A percentile compares a stretch with the other conserved stretches of the same genome.
phyloP scores from a whole-genome alignment of 2,329 filamentous ascomycete species.

The Ascochyta lentis region DNA sequence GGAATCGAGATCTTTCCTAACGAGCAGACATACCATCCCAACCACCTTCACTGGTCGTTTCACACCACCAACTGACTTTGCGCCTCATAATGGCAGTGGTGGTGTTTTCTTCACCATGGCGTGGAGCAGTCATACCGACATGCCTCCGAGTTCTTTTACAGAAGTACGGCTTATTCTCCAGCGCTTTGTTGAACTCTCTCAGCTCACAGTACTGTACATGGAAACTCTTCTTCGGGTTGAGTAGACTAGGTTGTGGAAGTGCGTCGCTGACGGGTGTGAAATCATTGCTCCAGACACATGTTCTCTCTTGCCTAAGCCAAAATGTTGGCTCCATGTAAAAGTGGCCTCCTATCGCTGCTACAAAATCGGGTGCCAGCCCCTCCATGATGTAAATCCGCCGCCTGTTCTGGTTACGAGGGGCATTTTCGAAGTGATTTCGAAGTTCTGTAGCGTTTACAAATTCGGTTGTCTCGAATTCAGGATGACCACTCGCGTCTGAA shows the following conservation, averaged over 20 bases:
- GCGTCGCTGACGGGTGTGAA: slow-evolving; percentile 46
- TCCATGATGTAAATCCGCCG: slow-evolving; percentile 45
- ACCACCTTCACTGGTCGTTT: slow-evolving; percentile 24
- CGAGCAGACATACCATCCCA: slow-evolving; percentile 38
- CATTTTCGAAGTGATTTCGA: slow-evolving; percentile 22
- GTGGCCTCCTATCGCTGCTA: slow-evolving; percentile 36
- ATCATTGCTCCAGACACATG: slow-evolving; percentile 45
- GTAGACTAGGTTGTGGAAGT: slow-evolving; percentile 38
- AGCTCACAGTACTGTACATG: slow-evolving; percentile 46
- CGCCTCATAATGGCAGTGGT: slow-evolving; percentile 38
- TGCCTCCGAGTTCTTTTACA: slow-evolving; percentile 40
- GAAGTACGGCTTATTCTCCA: slow-evolving; percentile 35
- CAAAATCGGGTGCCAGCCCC: slow-evolving; percentile 39
- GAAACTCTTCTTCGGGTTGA: slow-evolving; percentile 36
- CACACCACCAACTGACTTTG: slow-evolving; percentile 42
- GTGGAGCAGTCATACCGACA: slow-evolving; percentile 42
- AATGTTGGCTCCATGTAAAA: slow-evolving; percentile 46
- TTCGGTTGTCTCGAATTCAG: slow-evolving; percentile 23
- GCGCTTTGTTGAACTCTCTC: slow-evolving; percentile 37
- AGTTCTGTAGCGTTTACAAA: slow-evolving; percentile 28
- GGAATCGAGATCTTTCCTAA: no score
- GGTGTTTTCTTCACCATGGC: slow-evolving; percentile 29
- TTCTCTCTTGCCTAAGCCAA: slow-evolving; percentile 43
- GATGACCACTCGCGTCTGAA: slow-evolving; percentile 12
- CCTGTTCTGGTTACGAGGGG: slow-evolving; percentile 15